Evolutionary conservation across 352 stramenopile genomes (phyloP).

Genomic region (Pythium brachiatum): DNA sequence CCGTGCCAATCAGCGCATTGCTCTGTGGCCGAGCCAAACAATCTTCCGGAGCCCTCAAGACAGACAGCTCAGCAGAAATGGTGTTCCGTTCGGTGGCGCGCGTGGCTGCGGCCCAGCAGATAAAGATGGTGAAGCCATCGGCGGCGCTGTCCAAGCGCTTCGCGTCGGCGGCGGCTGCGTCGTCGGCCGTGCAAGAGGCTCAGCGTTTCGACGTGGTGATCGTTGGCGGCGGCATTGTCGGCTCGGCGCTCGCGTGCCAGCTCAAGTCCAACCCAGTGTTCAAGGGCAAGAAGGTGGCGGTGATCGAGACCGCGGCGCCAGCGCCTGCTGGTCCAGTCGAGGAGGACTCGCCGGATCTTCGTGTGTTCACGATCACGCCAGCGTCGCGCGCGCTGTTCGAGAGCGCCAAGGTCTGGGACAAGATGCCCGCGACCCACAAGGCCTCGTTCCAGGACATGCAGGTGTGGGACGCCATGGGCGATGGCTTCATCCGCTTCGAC

Average conservation of each 20-base stretch:
- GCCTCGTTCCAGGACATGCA: constrained; percentile 88
- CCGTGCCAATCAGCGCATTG: constrained; percentile 15
- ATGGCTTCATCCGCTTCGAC: constrained; percentile 88
- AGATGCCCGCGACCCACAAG: constrained; percentile 52
- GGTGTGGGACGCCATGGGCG: constrained; percentile 88
- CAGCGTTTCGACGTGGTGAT: constrained; percentile 79
- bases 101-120: constrained; percentile 16
- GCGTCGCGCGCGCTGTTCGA: constrained; percentile 80
- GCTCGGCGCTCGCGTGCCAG: constrained; percentile 74
- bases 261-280: constrained; percentile 78
- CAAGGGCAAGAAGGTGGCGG: constrained; percentile 72
- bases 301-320: constrained; percentile 63
- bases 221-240: constrained; percentile 82
- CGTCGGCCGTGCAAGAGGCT: constrained; percentile 23
- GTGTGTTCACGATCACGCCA: constrained; percentile 90
- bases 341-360: constrained; percentile 76
- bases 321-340: constrained; percentile 39
- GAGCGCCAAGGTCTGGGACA: constrained; percentile 69
- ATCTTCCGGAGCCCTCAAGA: neutral
- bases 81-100: constrained; percentile 23
- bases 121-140: constrained; percentile 17
- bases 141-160: constrained; percentile 21
- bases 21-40: constrained; percentile 13
- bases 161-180: constrained; percentile 18
- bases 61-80: constrained; percentile 15